A percentile compares a stretch with the other conserved stretches of the same genome.
phyloP scores from a whole-genome alignment of 768 basidiomycete species.

The Lactarius sanguifluus region DNA sequence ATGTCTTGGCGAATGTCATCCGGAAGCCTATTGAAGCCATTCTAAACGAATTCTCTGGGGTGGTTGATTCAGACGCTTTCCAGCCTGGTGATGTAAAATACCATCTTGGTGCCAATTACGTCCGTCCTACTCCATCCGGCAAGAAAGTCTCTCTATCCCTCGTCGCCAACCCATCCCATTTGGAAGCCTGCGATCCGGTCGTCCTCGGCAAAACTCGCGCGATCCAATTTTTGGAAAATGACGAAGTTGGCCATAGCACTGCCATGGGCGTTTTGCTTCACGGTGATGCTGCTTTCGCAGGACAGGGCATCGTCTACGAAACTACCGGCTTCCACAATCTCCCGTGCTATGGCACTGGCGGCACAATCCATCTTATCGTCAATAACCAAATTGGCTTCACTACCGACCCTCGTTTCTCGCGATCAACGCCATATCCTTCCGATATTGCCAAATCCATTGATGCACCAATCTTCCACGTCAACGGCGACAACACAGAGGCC shows the following conservation, averaged over 20 bases:
- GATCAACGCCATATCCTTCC: conserved; percentile 96
- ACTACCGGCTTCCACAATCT: conserved; percentile 98
- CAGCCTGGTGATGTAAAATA: conserved; percentile 99
- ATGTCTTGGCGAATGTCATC: conserved; percentile 97
- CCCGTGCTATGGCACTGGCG: conserved; percentile 94
- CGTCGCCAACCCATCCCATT: conserved; percentile 97
- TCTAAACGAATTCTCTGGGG: conserved; percentile 91
- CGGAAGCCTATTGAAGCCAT: conserved; percentile 98
- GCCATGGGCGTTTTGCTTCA: conserved; percentile 97
- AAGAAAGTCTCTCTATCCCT: conserved; percentile 97
- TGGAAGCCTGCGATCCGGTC: conserved; percentile 96
- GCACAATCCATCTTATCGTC: conserved; percentile 96
- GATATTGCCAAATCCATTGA: conserved; percentile 99
- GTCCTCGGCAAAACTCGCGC: conserved; percentile 99
- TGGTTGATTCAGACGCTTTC: conserved; percentile 62
- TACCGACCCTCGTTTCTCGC: conserved; percentile 95
- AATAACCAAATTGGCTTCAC: conserved; percentile 99
- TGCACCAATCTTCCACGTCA: conserved; percentile 98
- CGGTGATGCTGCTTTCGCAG: conserved; percentile 98
- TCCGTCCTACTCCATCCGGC: conserved; percentile 95
- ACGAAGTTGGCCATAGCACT: conserved; percentile 73
- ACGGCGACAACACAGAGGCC: conserved; percentile 97
- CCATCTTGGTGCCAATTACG: conserved; percentile 98
- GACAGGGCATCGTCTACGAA: conserved; percentile 98
- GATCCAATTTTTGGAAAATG: conserved; percentile 91